Evolutionary conservation across 2,329 filamentous ascomycete genomes (phyloP).

Genomic region (Beauveria sp.): DNA sequence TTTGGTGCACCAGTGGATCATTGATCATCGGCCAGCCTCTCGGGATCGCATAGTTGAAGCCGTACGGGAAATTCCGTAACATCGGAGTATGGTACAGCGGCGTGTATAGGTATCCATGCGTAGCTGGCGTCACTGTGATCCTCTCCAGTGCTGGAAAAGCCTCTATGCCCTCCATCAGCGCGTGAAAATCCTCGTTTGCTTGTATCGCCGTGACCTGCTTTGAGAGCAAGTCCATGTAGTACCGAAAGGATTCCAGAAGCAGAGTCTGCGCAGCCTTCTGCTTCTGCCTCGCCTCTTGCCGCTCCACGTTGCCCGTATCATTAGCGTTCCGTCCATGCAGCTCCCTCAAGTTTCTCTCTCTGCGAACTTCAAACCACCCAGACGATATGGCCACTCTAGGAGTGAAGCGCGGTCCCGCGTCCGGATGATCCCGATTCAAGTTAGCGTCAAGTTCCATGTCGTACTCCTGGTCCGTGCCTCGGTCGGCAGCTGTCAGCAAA

Average conservation of each 20-base stretch:
- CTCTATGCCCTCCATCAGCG: slow-evolving; percentile 25
- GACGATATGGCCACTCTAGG: too few species aligned
- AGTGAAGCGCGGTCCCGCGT: too few species aligned
- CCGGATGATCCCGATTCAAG: too few species aligned
- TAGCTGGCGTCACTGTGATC: slow-evolving; percentile 32
- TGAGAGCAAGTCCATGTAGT: neutral
- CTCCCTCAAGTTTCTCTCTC: neutral
- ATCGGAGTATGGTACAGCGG: slow-evolving; percentile 25
- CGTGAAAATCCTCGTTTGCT: slow-evolving; percentile 19
- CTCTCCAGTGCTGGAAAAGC: slow-evolving; percentile 28
- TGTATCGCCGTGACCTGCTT: neutral
- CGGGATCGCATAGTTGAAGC: slow-evolving; percentile 1
- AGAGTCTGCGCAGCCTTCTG: neutral
- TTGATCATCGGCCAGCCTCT: neutral
- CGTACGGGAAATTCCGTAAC: neutral
- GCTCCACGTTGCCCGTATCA: neutral
- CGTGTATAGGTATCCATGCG: slow-evolving; percentile 27
- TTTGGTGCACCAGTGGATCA: too few species aligned
- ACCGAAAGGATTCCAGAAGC: neutral
- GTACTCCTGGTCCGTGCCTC: too few species aligned
- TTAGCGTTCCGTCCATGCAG: neutral
- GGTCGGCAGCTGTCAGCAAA: neutral
- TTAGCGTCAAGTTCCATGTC: too few species aligned
- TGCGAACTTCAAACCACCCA: neutral
- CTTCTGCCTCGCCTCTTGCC: neutral